A percentile compares a stretch with the other conserved stretches of the same genome.
Evolutionary conservation across 1,139 yeast genomes (phyloP).

Genomic region (Candida glucosophila): DNA sequence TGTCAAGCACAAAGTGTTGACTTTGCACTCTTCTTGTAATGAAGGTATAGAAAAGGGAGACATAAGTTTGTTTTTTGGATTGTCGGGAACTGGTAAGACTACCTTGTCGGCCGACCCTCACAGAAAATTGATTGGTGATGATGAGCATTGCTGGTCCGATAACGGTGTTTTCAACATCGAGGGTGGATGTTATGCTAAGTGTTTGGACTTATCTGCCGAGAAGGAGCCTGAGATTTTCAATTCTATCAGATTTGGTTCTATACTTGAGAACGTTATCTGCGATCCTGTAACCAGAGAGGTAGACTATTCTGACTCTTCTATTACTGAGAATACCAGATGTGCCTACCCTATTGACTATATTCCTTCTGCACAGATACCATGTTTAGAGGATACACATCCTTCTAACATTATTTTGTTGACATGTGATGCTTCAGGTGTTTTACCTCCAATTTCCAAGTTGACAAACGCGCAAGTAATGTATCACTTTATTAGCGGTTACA

Average conservation of each 20-base stretch:
- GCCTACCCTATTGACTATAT: slow-evolving; percentile 97
- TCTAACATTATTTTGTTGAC: slow-evolving; percentile 87
- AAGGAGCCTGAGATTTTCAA: slow-evolving; percentile 97
- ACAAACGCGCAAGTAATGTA: slow-evolving; percentile 96
- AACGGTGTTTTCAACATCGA: slow-evolving; percentile 97
- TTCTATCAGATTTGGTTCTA: slow-evolving; percentile 90
- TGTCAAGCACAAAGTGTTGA: slow-evolving; percentile 80
- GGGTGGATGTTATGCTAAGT: slow-evolving; percentile 99
- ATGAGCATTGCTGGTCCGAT: slow-evolving; percentile 99
- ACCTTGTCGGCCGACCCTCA: slow-evolving; percentile 95
- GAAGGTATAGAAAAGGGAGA: slow-evolving; percentile 73
- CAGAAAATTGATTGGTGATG: slow-evolving; percentile 94
- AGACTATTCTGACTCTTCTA: slow-evolving; percentile 71
- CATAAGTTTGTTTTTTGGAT: slow-evolving; percentile 91
- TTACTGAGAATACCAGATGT: slow-evolving; percentile 97
- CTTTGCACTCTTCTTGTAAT: slow-evolving; percentile 93
- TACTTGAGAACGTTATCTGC: slow-evolving; percentile 88
- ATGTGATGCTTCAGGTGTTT: slow-evolving; percentile 96
- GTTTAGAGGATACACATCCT: slow-evolving; percentile 85
- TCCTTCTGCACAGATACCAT: slow-evolving; percentile 94
- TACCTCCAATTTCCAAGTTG: slow-evolving; percentile 94
- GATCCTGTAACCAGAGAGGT: slow-evolving; percentile 74
- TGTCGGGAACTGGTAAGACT: slow-evolving; percentile 98
- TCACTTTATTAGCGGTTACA: slow-evolving; percentile 97
- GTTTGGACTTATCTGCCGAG: slow-evolving; percentile 82